Base-by-base conservation (phyloP, 148 eudicot genomes). In the Rhododendron williamsianum region DNA sequence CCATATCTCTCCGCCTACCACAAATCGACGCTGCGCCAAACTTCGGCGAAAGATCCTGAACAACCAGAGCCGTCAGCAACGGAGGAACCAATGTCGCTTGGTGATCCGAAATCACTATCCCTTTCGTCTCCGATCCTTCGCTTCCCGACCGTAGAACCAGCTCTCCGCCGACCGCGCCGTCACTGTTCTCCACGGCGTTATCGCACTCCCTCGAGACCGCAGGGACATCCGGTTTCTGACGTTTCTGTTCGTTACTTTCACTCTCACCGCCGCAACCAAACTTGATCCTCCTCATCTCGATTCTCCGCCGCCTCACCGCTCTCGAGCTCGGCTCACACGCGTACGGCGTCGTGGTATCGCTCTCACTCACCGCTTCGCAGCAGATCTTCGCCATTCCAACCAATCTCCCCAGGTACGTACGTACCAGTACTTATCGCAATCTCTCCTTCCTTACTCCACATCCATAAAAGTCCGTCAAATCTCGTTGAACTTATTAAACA, bases 1-100 rank as follows among this genome's bases (percentile, higher is more conserved):
- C 98, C 98, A 95, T 95, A 38, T 95, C 93, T 23, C 95, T 86
- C 43, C 96, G 80, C 81, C 95, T 63, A 15, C 98, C 98, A 45
- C 98, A 93, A 48, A 93, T 91, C 46, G 96, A 93, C 3, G 98
- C 90, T 4, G 86, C 58, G 3, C 98, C 98, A 77, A 88, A 93
- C 83, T 86, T 95, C 30, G 98, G 95, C 23, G 5, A 19, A 36
- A 18, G 2, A 21, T 21, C 35, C 54, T n/a, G 9, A 46, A 19
- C 56, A 0, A 25, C 13, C 86, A 36, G 10, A 21, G 45, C 23
- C 41, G 52, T 21, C 84, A 49, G 1, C 18, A 38, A 16, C 4
- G 25, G 6, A 0, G 51, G 49, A 81, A 16, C 41, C 30, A 25
- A 10, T 1, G 74, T 16, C 63, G 36, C 27, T n/a, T 85, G 49